Percentiles rank a stretch among this genome's conserved stretches.
These are phyloP conservation scores for Arachnomyces sp. DNA, from an alignment of 2,329 filamentous ascomycete genomes.

Conservation along the genomic window DNA sequence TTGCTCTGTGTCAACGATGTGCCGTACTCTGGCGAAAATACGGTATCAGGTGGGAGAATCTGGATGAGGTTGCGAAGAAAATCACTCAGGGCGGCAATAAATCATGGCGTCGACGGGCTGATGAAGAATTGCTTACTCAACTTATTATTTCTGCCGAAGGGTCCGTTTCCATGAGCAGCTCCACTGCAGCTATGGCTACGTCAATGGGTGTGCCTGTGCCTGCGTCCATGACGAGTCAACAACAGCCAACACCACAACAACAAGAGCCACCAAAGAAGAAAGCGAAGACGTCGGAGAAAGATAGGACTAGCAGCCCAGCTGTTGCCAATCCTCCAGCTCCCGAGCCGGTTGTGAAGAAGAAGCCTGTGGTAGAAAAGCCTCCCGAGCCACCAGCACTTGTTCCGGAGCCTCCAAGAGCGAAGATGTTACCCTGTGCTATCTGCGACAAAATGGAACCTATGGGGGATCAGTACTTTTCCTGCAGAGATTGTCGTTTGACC, in stretches of 20 bases:
- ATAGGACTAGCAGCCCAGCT: conserved; percentile 33
- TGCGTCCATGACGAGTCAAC: conserved; percentile 19
- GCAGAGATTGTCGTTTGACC: conserved; percentile 79
- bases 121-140: conserved; percentile 65
- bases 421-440: conserved; percentile 72
- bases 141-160: conserved; percentile 38
- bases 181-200: conserved; percentile 36
- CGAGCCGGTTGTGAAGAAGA: conserved; percentile 52
- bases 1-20: conserved; percentile 82
- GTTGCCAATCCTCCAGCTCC: conserved; percentile 31
- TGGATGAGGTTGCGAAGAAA: conserved; percentile 85
- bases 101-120: conserved; percentile 78
- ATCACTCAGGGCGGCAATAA: conserved; percentile 69
- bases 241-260: conserved; percentile 21
- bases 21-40: conserved; percentile 93
- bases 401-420: conserved; percentile 71
- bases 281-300: conserved; percentile 43
- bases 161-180: conserved; percentile 35
- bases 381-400: conserved; percentile 52
- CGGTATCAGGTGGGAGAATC: conserved; percentile 88
- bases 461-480: conserved; percentile 66
- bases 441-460: conserved; percentile 66
- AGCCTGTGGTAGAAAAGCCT: conserved; percentile 49
- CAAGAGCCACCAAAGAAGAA: conserved; percentile 55
- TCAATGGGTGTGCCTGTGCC: conserved; percentile 35